These are phyloP conservation scores for Zangia roseola DNA, from an alignment of 768 basidiomycete genomes.

Conservation along the genomic window DNA sequence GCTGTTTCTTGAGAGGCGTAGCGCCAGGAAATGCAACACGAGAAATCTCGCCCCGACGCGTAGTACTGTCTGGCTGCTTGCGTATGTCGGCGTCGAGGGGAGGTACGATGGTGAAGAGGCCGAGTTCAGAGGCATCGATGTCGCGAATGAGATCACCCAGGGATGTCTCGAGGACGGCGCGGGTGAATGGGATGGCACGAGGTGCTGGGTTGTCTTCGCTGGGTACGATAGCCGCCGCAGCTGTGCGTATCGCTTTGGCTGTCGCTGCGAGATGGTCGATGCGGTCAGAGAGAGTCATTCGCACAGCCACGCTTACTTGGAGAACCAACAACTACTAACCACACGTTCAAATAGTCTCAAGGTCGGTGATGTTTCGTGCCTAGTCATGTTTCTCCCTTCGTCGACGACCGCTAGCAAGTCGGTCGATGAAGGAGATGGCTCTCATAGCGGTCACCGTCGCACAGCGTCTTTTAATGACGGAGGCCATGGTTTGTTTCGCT, in stretches of 20 bases:
- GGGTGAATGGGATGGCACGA: slow-evolving; percentile 46
- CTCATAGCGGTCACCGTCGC: slow-evolving; percentile 25
- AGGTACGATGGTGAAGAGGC: slow-evolving; percentile 63
- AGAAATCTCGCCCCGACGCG: slow-evolving; percentile 45
- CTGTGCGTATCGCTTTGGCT: slow-evolving; percentile 49
- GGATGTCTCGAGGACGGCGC: slow-evolving; percentile 58
- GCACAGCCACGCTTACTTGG: slow-evolving; percentile 26
- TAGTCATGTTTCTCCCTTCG: slow-evolving; percentile 6
- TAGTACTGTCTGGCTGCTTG: slow-evolving; percentile 24
- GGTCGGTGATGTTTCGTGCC: slow-evolving; percentile 19
- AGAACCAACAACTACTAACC: no score
- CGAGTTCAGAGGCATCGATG: slow-evolving; percentile 73
- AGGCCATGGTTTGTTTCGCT: slow-evolving; percentile 20
- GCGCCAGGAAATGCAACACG: slow-evolving; percentile 69
- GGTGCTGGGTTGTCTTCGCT: slow-evolving; percentile 16
- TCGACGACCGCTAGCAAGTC: slow-evolving; percentile 8
- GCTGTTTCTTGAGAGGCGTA: slow-evolving; percentile 59
- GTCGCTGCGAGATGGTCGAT: slow-evolving; percentile 62
- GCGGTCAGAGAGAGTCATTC: slow-evolving; percentile 51
- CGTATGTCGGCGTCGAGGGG: slow-evolving; percentile 33
- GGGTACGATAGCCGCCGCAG: slow-evolving; percentile 36
- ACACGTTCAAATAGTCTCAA: slow-evolving; percentile 7
- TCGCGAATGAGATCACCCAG: slow-evolving; percentile 81
- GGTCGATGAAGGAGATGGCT: slow-evolving; percentile 7
- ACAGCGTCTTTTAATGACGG: slow-evolving; percentile 44